A percentile compares a stretch with the other conserved stretches of the same genome.
phyloP scores from a whole-genome alignment of 176 grass and related monocot species.

The Musa troglodytarum region DNA sequence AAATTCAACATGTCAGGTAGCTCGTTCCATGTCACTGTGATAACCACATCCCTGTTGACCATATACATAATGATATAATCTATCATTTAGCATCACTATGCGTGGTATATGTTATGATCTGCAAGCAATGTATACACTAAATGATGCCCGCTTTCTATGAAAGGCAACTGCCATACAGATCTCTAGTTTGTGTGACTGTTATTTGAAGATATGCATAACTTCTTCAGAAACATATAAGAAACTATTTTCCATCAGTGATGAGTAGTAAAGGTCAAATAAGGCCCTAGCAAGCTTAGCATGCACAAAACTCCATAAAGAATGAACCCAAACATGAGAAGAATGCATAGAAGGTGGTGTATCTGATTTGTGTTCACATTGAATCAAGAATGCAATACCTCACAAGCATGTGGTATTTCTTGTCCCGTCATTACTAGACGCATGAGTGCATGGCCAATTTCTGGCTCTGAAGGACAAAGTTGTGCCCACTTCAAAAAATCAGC shows the following conservation, averaged over 20 bases:
- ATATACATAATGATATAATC: too few relatives aligned
- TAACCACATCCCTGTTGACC: too few relatives aligned
- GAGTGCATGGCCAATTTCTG: constrained; percentile 89
- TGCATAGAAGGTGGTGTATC: background rate
- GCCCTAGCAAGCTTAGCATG: too few relatives aligned
- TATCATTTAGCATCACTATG: too few relatives aligned
- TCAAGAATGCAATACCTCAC: constrained; percentile 45
- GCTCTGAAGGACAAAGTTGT: constrained; percentile 73
- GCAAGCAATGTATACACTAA: background rate
- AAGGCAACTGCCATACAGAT: background rate
- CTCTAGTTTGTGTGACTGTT: background rate
- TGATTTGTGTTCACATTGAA: background rate
- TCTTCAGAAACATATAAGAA: background rate
- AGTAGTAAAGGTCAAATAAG: background rate
- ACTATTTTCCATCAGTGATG: background rate
- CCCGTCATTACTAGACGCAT: constrained; percentile 99
- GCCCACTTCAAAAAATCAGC: constrained; percentile 94
- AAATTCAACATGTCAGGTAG: too few relatives aligned
- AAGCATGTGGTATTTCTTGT: constrained; percentile 94
- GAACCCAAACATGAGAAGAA: background rate
- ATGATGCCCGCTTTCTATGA: background rate
- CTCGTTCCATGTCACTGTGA: too few relatives aligned
- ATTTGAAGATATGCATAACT: background rate
- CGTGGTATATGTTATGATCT: too few relatives aligned
- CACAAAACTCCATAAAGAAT: too few relatives aligned